These are phyloP conservation scores for Yamadazyma buinensis DNA, from an alignment of 1,139 yeast genomes.

Conservation along the genomic window DNA sequence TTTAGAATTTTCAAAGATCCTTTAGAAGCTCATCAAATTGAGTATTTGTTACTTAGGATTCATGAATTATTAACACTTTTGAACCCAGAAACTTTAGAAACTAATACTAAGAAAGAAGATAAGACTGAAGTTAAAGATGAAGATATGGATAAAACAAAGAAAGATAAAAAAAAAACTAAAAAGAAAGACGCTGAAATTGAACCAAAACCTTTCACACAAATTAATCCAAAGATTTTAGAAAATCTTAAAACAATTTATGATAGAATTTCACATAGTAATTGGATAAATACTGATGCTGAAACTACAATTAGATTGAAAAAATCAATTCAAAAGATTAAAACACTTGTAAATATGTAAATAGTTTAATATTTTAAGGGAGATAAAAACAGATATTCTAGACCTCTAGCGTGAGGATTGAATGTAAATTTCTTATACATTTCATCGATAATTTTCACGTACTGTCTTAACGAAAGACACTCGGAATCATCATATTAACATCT, in stretches of 20 bases:
- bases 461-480: too few species aligned
- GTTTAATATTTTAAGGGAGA: too few species aligned
- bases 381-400: too few species aligned
- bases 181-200: background rate
- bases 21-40: constrained; percentile 1
- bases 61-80: background rate
- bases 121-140: background rate
- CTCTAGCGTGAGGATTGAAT: too few species aligned
- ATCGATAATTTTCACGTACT: too few species aligned
- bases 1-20: constrained; percentile 1
- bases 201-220: background rate
- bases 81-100: background rate
- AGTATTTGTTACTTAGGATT: constrained; percentile 3
- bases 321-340: background rate
- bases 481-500: too few species aligned
- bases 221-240: background rate
- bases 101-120: background rate
- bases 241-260: background rate
- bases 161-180: background rate
- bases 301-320: background rate
- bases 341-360: background rate
- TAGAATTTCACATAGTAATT: constrained; percentile 2
- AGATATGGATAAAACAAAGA: background rate
- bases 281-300: constrained; percentile 1
- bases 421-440: too few species aligned